Conservation (phyloP, 2,329 filamentous ascomycete genomes). For the Colletotrichum zoysiae region DNA sequence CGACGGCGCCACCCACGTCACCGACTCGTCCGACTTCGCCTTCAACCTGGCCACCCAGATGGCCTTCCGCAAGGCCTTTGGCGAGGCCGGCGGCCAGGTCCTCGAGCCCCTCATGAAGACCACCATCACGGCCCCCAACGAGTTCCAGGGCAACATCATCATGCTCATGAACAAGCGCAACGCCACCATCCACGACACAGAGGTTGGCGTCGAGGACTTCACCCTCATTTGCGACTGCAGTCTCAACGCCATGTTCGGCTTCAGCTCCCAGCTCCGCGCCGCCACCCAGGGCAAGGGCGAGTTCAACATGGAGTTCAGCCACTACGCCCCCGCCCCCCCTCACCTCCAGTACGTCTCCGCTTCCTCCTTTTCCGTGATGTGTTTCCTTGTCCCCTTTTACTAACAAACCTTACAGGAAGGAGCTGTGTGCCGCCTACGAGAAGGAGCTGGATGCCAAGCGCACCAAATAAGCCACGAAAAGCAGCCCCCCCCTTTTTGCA, state of each 20-base stretch:
- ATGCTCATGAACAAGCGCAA: slow-evolving; percentile 97
- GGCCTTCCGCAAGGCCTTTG: slow-evolving; percentile 95
- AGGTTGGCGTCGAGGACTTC: slow-evolving; percentile 94
- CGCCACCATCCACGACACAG: slow-evolving; percentile 93
- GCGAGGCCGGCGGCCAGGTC: slow-evolving; percentile 82
- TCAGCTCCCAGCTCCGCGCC: slow-evolving; percentile 89
- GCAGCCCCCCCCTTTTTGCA: neutral
- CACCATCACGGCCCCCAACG: slow-evolving; percentile 92
- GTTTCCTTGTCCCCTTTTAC: slow-evolving; percentile 27
- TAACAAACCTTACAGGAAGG: slow-evolving; percentile 60
- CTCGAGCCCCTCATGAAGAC: slow-evolving; percentile 99
- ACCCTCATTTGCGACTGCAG: slow-evolving; percentile 92
- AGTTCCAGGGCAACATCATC: slow-evolving; percentile 97
- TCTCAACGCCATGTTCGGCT: slow-evolving; percentile 98
- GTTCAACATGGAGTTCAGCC: slow-evolving; percentile 98
- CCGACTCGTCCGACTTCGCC: slow-evolving; percentile 95
- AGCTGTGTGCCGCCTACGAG: slow-evolving; percentile 69
- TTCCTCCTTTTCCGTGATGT: slow-evolving; percentile 24
- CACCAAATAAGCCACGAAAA: slow-evolving; percentile 57
- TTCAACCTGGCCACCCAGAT: slow-evolving; percentile 96
- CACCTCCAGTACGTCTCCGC: slow-evolving; percentile 82
- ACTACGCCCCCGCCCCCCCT: slow-evolving; percentile 88
- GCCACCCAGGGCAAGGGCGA: slow-evolving; percentile 98
- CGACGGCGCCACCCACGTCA: slow-evolving; percentile 96
- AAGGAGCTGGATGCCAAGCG: slow-evolving; percentile 70